A percentile compares a stretch with the other conserved stretches of the same genome.
Conservation (phyloP, 148 eudicot species). For the Fallopia convolvulus region DNA sequence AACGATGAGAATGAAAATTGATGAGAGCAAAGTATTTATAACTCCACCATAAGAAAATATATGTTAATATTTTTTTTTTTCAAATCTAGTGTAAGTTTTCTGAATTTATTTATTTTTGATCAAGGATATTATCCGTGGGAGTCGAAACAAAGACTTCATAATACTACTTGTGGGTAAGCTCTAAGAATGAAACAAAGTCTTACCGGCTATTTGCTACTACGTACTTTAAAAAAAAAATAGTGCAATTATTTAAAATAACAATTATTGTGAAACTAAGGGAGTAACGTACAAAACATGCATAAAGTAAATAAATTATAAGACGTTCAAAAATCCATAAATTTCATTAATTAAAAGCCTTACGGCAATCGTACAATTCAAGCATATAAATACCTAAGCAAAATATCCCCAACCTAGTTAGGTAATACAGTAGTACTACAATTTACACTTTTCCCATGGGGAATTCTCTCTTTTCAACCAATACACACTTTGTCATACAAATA, state of each 20-base stretch:
- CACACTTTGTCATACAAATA: neutral
- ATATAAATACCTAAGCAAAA: neutral
- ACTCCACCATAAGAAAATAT: neutral
- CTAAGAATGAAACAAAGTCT: too few species aligned
- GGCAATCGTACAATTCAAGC: neutral
- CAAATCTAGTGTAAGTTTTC: neutral
- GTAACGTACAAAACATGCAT: neutral
- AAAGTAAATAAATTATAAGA: neutral
- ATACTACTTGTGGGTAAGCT: too few species aligned
- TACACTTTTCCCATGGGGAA: neutral
- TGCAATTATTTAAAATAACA: too few species aligned
- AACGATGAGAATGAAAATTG: too few species aligned
- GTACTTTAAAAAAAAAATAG: too few species aligned
- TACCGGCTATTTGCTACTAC: too few species aligned
- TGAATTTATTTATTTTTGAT: too few species aligned
- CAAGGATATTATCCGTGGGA: too few species aligned
- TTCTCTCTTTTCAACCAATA: neutral
- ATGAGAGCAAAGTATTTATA: neutral
- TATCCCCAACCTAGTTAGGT: neutral
- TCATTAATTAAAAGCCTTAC: constrained; percentile 9
- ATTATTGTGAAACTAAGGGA: too few species aligned
- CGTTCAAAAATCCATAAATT: neutral
- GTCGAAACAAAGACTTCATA: too few species aligned
- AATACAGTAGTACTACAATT: neutral
- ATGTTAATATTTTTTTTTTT: too few species aligned